phyloP scores from a whole-genome alignment of 352 stramenopile species.

The Thraustochytrium sp. region DNA sequence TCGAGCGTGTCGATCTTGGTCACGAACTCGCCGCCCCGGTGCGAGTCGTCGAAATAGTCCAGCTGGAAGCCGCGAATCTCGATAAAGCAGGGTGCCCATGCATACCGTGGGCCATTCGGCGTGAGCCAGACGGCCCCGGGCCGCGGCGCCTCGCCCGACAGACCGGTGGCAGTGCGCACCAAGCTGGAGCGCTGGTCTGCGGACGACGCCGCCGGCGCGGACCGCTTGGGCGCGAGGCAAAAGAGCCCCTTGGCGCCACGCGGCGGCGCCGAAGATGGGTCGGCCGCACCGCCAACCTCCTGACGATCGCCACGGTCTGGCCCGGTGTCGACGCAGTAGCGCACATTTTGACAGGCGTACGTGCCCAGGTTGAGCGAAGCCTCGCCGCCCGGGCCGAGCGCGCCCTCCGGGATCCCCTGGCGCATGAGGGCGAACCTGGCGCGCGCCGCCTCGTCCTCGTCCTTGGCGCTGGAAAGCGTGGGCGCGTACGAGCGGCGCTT shows the following conservation, averaged over 20 bases:
- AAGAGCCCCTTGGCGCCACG: not conserved
- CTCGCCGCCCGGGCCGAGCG: not conserved
- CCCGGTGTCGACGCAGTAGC: not conserved
- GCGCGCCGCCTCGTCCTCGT: not conserved
- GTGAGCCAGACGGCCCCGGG: not conserved
- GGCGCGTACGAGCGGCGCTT: conserved; percentile 11
- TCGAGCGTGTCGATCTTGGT: not conserved
- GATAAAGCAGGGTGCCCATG: not conserved
- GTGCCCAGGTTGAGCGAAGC: not conserved
- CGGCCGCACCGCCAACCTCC: not conserved
- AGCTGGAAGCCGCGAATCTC: not conserved
- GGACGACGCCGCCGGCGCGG: too few relatives aligned
- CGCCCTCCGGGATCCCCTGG: not conserved
- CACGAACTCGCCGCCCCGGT: too few relatives aligned
- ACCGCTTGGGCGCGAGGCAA: not conserved
- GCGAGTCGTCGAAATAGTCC: not conserved
- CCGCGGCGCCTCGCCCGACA: not conserved
- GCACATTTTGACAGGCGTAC: not conserved
- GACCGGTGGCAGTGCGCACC: not conserved
- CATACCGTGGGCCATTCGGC: not conserved
- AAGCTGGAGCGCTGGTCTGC: too few relatives aligned
- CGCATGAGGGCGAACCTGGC: not conserved
- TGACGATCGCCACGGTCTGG: not conserved
- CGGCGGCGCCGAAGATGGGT: not conserved
- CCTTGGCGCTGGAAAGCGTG: not conserved